phyloP scores from a whole-genome alignment of 345 rosid species.

The Bretschneidera sinensis region DNA sequence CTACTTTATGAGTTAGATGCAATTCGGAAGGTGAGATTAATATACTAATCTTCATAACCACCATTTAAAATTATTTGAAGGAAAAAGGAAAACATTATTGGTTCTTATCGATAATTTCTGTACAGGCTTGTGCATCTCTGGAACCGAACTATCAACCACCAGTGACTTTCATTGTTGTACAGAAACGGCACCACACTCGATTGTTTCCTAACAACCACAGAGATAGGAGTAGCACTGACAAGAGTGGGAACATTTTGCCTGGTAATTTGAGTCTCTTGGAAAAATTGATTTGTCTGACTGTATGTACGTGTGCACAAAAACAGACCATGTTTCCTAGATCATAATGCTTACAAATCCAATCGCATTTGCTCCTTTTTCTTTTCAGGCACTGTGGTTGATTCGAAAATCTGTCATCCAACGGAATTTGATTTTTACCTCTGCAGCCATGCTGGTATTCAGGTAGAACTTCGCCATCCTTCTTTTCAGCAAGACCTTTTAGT shows the following conservation, averaged over 20 bases:
- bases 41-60: background rate
- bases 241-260: conserved; percentile 90
- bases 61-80: background rate
- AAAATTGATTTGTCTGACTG: background rate
- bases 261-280: conserved; percentile 38
- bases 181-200: conserved; percentile 95
- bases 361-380: conserved; percentile 6
- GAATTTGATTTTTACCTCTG: conserved; percentile 97
- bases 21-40: conserved; percentile 55
- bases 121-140: conserved; percentile 90
- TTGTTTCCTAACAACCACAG: conserved; percentile 88
- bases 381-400: conserved; percentile 91
- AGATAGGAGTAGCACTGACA: conserved; percentile 85
- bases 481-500: too few species aligned
- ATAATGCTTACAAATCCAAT: background rate
- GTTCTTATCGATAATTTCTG: conserved; percentile 11
- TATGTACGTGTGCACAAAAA: too few species aligned
- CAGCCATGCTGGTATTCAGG: conserved; percentile 99
- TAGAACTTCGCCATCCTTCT: conserved; percentile 18
- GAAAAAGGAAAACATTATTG: background rate
- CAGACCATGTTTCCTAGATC: background rate
- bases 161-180: conserved; percentile 96
- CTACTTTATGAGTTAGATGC: conserved; percentile 83
- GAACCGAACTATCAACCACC: conserved; percentile 98
- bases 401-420: conserved; percentile 94